Evolutionary conservation across 176 grass and related monocot genomes (phyloP), one percentile per base, ranked within the genome.

Genomic region (Alloteropsis semialata): DNA sequence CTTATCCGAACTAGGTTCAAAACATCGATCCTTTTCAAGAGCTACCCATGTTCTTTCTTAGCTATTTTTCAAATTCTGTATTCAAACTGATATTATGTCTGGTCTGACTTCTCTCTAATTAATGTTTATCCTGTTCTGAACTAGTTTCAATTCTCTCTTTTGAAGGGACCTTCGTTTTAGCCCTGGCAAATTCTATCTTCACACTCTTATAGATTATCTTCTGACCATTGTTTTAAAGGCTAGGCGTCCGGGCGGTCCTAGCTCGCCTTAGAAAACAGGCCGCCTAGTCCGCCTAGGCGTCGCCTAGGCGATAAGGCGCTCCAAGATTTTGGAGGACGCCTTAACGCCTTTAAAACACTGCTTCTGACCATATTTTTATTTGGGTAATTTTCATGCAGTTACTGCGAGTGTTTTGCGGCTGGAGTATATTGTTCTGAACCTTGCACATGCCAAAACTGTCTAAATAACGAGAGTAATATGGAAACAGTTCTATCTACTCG

Each of bases 371-470:
- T 6, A 16, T 19, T 62, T 54, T 3, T 56, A 17, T 49, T 65
- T 55, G 27, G 22, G 27, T 82, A 84, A 84, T 81, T 82, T 27
- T 78, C 24, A 6, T 93, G 80, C 77, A 99, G 96, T 59, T 99
- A 99, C 70, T 99, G 96, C 6, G 96, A 96, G 73, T 99, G 96
- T 76, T 99, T 99, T 90, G 90, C 91, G 42, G 96, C 96, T 88
- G 96, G 96, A 72, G 96, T 99, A 14, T 99, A 90, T 44, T 99
- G 96, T 84, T 96, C 93, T n/a, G 96, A 99, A 56, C 96, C 96
- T 51, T 99, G 93, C 87, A 82, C 89, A 55, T 99, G 96, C n/a
- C 89, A 92, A 68, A 93, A 83, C 58, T 99, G 93, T 78, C 87
- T 93, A 62, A 99, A 99, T 79, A 99, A 88, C 63, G 89, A 93